A percentile compares a stretch with the other conserved stretches of the same genome.
phyloP scores from a whole-genome alignment of 2,329 filamentous ascomycete species.

The Aaosphaeria arxii region DNA sequence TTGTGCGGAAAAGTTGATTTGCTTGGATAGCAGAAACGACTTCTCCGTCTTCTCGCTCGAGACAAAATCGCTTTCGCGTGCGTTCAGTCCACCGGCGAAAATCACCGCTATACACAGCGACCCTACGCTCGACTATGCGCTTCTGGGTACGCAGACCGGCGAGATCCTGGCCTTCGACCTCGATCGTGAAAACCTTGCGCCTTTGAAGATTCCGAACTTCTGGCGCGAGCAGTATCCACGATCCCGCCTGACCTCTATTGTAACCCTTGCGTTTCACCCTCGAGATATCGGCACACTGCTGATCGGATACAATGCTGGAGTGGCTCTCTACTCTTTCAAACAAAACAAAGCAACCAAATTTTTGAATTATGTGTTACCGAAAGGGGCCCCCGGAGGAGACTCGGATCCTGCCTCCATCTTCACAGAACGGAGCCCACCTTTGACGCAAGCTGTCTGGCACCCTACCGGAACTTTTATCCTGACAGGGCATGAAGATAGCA shows the following conservation, averaged over 20 bases:
- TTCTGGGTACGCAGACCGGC: slow-evolving; percentile 76
- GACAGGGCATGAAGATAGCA: slow-evolving; percentile 86
- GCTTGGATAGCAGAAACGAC: slow-evolving; percentile 82
- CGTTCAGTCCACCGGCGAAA: slow-evolving; percentile 72
- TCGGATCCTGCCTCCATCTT: slow-evolving; percentile 62
- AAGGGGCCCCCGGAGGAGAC: slow-evolving; percentile 77
- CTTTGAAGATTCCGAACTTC: slow-evolving; percentile 81
- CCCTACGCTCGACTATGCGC: slow-evolving; percentile 88
- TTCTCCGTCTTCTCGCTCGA: slow-evolving; percentile 79
- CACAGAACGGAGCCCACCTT: slow-evolving; percentile 64
- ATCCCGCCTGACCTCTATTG: slow-evolving; percentile 62
- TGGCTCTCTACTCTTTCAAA: slow-evolving; percentile 92
- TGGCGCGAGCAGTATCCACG: slow-evolving; percentile 74
- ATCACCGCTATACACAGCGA: slow-evolving; percentile 76
- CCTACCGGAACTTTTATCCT: slow-evolving; percentile 87
- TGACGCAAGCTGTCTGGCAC: slow-evolving; percentile 89
- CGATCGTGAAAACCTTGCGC: slow-evolving; percentile 72
- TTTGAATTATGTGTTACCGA: slow-evolving; percentile 78
- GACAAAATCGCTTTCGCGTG: slow-evolving; percentile 62
- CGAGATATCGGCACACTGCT: slow-evolving; percentile 88
- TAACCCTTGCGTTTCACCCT: slow-evolving; percentile 82
- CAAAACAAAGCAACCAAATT: slow-evolving; percentile 75
- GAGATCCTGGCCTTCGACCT: slow-evolving; percentile 92
- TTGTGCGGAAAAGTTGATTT: slow-evolving; percentile 79
- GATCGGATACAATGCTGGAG: slow-evolving; percentile 86